These are phyloP conservation scores for Aspergillus piperis DNA, from an alignment of 2,329 filamentous ascomycete genomes.

Conservation along the genomic window DNA sequence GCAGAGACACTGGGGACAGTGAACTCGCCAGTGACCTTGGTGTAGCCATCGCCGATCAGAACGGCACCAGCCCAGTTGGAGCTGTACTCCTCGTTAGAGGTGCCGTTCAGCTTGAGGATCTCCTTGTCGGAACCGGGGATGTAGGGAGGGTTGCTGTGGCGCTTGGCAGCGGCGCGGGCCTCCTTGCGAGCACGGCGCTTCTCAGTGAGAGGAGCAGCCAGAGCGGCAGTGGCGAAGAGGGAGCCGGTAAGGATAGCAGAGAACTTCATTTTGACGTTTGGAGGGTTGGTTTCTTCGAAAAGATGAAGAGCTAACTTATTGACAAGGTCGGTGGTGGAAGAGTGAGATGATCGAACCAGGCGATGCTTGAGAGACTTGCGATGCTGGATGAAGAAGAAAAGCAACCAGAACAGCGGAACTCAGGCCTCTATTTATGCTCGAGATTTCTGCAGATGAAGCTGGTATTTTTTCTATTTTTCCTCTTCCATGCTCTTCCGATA, in stretches of 20 bases:
- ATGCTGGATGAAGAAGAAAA: constrained; percentile 6
- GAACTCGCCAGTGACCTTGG: constrained; percentile 55
- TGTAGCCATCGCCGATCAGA: constrained; percentile 54
- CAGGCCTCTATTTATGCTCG: constrained; percentile 1
- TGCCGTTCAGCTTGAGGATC: constrained; percentile 36
- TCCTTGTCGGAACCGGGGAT: constrained; percentile 30
- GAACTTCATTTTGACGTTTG: constrained; percentile 51
- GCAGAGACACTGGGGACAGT: constrained; percentile 51
- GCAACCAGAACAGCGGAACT: neutral
- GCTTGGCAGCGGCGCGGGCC: constrained; percentile 25
- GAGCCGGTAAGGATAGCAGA: constrained; percentile 38
- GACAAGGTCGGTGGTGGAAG: neutral
- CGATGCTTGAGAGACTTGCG: constrained; percentile 8
- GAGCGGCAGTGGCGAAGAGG: constrained; percentile 44
- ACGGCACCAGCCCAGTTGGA: constrained; percentile 63
- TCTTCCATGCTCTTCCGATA: neutral
- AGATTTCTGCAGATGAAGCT: neutral
- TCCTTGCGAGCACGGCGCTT: constrained; percentile 36
- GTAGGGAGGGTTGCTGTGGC: constrained; percentile 35
- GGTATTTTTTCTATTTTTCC: neutral
- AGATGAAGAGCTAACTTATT: neutral
- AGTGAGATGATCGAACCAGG: neutral
- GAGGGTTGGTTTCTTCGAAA: neutral
- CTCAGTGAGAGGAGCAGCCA: constrained; percentile 51
- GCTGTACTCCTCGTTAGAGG: constrained; percentile 50